Base-by-base conservation (phyloP, 116 monocot genomes). In the Iris pallida region DNA sequence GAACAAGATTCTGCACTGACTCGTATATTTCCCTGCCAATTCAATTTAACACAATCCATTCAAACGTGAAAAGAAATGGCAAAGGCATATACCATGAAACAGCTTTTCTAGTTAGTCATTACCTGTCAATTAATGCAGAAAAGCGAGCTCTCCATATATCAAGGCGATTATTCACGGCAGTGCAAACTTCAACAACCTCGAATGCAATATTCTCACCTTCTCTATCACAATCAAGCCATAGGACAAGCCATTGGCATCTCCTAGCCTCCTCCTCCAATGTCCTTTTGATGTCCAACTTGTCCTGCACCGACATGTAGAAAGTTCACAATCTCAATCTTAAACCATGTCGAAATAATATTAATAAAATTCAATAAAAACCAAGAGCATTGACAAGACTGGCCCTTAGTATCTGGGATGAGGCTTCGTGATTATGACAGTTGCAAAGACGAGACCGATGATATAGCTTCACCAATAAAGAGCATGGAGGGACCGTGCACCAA, bases 141-240 rank as follows among this genome's bases (percentile, higher is more conserved):
- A 97, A 97, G 64, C 74, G 92, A 75, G 97, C 97, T 78, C 97
- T 89, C 87, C 84, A 97, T 68, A 97, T 71, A 60, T 79, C 78
- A 64, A 97, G 87, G 61, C 72, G 82, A 45, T 20, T 60, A 57
- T 92, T 96, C 46, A 65, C 92, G 65, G 84, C 59, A 42, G 82
- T 83, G 79, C 97, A 97, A 46, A 97, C 85, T 5, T 92, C 92
- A 47, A 97, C 45, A 42, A 97, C 97, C 82, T 97, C 97, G 75
- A 85, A 97, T 66, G 97, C 92, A 70, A 97, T 97, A 63, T 97
- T 97, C 73, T 97, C 92, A 40, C 97, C 97, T 79, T 97, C 97
- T 72, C 92, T 81, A 65, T 97, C 97, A 81, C 97, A 92, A 61
- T 97, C 97, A 48, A 97, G 85, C 97, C 97, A 97, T 68, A 97